phyloP scores from a whole-genome alignment of 2,329 filamentous ascomycete genomes.

The Pseudogymnoascus destructans region DNA sequence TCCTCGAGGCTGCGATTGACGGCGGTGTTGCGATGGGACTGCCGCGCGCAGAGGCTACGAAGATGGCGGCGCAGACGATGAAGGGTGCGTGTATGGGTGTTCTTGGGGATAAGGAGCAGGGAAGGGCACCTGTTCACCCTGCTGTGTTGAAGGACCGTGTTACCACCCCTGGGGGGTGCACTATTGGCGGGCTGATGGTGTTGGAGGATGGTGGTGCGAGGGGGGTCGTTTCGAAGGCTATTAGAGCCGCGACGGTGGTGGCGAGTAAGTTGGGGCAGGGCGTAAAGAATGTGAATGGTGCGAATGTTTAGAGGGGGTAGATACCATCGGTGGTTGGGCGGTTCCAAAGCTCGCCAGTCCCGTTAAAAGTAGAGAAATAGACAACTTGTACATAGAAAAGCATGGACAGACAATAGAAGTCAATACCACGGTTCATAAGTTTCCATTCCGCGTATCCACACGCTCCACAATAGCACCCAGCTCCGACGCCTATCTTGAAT shows the following conservation, averaged over 20 bases:
- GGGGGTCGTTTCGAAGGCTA: conserved; percentile 52
- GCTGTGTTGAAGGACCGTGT: conserved; percentile 63
- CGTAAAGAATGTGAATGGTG: conserved; percentile 13
- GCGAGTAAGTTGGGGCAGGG: conserved; percentile 52
- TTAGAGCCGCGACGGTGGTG: conserved; percentile 57
- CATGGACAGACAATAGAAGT: not conserved
- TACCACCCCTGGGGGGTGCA: conserved; percentile 66
- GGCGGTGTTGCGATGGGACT: conserved; percentile 70
- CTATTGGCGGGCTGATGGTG: conserved; percentile 59
- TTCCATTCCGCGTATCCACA: not conserved
- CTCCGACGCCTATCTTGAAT: not conserved
- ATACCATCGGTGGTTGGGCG: not conserved
- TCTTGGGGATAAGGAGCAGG: conserved; percentile 34
- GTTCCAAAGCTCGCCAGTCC: not conserved
- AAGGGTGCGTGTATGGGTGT: conserved; percentile 58
- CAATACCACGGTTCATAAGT: not conserved
- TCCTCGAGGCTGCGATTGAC: conserved; percentile 64
- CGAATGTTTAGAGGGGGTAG: not conserved
- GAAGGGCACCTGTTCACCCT: conserved; percentile 47
- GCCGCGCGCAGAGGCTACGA: conserved; percentile 56
- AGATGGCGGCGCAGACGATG: conserved; percentile 73
- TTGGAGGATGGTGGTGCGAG: conserved; percentile 61
- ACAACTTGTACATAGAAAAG: not conserved
- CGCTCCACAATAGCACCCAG: not conserved
- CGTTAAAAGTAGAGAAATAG: not conserved